Evolutionary conservation across 495 filamentous ascomycete genomes (phyloP), one percentile per base, ranked within the genome.

Genomic region (Daldinia decipiens): DNA sequence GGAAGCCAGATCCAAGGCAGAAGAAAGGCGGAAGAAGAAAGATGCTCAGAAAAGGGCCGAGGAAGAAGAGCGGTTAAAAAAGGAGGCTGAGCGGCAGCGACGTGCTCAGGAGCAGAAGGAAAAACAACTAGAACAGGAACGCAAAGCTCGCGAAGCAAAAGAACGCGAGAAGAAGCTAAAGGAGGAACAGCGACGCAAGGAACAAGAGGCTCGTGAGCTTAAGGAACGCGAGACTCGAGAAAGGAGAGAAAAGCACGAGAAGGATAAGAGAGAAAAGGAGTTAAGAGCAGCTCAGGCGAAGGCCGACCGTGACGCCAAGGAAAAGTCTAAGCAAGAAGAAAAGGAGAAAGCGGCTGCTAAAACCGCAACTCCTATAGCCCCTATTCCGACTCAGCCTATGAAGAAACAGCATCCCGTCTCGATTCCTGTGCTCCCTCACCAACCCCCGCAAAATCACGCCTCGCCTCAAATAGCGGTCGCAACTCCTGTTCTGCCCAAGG

Each of bases 11-110:
- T 79, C 82, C 57, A 95, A 90, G 80, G 89, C 90, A 32, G 95
- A 98, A 77, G 95, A 97, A 77, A 94, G 93, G 76, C 87, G 92
- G 24, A 95, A 91, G 84, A 95, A 94, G 82, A 92, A 90, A 68
- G 95, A 99, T 72, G 91, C 92, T n/a, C 93, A 96, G 77, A 92
- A 90, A 71, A 96, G 92, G 79, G 92, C 91, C 29, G 91, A 92
- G 72, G 92, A 97, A 63, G 95, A 97, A 73, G 95, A 97, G 71
- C 89, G 91, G 29, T 82, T 87, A 53, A 86, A 88, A 62, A 93
- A 92, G 75, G 93, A 97, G 75, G 88, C 87, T 0, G 94, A 94
- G 76, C 91, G 90, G 74, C 88, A 91, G 70, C 88, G 89, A 68
- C 89, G 91, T 47, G 80, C 90, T 31, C 91, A 91, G 60, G 95